Conservation (phyloP, 768 basidiomycete genomes). For the Gloeostereum incarnatum region DNA sequence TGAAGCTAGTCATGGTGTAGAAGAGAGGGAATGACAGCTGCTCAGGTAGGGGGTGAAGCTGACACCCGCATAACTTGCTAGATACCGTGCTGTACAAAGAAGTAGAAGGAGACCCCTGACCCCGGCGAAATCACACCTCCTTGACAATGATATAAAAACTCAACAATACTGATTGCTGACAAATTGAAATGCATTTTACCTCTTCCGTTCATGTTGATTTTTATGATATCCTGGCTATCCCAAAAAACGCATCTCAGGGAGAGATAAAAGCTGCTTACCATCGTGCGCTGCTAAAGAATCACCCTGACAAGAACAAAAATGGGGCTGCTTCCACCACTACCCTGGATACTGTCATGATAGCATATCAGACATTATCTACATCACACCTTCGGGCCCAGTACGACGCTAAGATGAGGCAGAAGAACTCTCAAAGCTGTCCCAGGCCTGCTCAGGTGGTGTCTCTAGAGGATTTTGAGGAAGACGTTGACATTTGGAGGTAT, state of each 20-base stretch:
- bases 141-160: no score
- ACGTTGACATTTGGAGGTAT: conserved; percentile 21
- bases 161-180: no score
- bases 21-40: no score
- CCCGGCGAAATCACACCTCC: no score
- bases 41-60: no score
- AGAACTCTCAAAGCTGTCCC: conserved; percentile 22
- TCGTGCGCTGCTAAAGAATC: conserved; percentile 48
- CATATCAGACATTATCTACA: conserved; percentile 53
- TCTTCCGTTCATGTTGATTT: no score
- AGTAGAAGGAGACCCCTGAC: no score
- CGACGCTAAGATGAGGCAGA: conserved; percentile 22
- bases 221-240: conserved; percentile 49
- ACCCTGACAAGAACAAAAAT: conserved; percentile 47
- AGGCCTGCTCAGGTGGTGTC: conserved; percentile 76
- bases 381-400: conserved; percentile 38
- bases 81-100: no score
- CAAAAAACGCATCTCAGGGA: conserved; percentile 33
- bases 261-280: conserved; percentile 65
- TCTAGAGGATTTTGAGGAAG: conserved; percentile 58
- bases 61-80: no score
- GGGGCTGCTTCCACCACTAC: conserved; percentile 3
- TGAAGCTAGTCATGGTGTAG: conserved; percentile 4
- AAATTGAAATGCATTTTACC: no score
- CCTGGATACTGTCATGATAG: conserved; percentile 50